Base-by-base conservation (phyloP, 305 asterid genomes). In the Solanum chacoense region DNA sequence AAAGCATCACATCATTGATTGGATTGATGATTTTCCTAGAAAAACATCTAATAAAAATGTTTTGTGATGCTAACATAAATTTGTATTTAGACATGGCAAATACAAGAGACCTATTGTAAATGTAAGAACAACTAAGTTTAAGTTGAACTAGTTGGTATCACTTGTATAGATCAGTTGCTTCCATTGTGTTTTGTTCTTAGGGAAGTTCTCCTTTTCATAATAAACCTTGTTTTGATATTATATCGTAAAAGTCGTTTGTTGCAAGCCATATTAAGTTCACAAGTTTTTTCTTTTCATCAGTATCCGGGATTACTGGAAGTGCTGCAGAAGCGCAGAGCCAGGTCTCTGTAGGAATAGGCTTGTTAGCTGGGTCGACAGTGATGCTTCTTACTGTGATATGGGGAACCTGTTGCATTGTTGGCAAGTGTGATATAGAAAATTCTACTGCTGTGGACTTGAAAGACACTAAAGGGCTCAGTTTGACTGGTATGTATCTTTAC, bases 331-430 rank as follows among this genome's bases (percentile, higher is more conserved):
- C 99, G 26, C 99, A 96, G 92, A 92, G 95, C 89, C 99, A 96
- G 92, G 99, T 96, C 20, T 95, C 98, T 7, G 98, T 97, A 28
- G 99, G 99, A 89, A 97, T 97, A 93, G 99, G 99, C 26, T 93
- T 97, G 91, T 89, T 96, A 34, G 99, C 99, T 73, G 99, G 99
- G 42, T 96, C 99, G 34, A 97, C 99, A 6, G 98, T 97, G 88
- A 95, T 97, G 98, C 98, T 96, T 75, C 94, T 96, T 77, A 97
- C 99, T 31, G 91, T 93, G 26, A 93, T 94, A 86, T 97, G 99
- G 99, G 99, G 99, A 10, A 89, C 96, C 86, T 96, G 99, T 89
- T 89, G 96, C 84, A 2, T 93, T 69, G 96, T 97, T 31, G 99
- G 99, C 72, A 97, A 96, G 94, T 95, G 98, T 37, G 97, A 97